Base-by-base conservation (phyloP, 78 protist genomes). In the Cavenderia fasciculata region DNA sequence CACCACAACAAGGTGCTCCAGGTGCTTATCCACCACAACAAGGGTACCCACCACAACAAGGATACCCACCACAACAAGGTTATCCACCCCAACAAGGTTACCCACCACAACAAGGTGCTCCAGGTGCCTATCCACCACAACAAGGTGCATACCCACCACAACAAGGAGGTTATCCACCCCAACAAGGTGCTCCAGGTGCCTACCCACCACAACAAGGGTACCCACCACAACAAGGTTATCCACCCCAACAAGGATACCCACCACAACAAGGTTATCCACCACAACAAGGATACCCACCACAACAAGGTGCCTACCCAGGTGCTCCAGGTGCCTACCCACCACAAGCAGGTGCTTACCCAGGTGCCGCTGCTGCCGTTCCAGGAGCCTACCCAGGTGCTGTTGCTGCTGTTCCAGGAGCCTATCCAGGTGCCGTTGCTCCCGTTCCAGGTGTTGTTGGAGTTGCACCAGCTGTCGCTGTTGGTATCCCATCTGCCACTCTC, bases 301-400 rank as follows among this genome's bases (percentile, higher is more conserved):
- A 52, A 52, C 59, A 52, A 52, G 72, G 72, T 36, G 62, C 62
- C 62, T 63, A 63, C 72, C 72, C 72, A 63, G 51, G 51, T 38
- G 51, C 33, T n/a, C 72, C 33, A 63, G 72, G 72, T 21, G 27
- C 5, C 5, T 63, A 63, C 38, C 72, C 72, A 40, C 72, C 72
- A 63, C 72, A 63, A 19, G 18, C 69, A 61, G 72, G 72, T 63
- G 27, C 5, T 6, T 63, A 63, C 25, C 68, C 65, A 43, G 49
- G 52, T 0, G 59, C 59, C 16, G 74, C 72, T 38, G 51, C 72
- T 10, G 51, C 47, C 47, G 59, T 46, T 29, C 44, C 44, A 61
- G 29, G 40, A 29, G 75, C 52, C 14, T 69, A 69, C 23, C 75
- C 75, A 47, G 25, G 38, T 27, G 72, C 34, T 40, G 33, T 38